These are phyloP conservation scores for Botryotinia calthae DNA, from an alignment of 2,329 filamentous ascomycete genomes.

Conservation along the genomic window DNA sequence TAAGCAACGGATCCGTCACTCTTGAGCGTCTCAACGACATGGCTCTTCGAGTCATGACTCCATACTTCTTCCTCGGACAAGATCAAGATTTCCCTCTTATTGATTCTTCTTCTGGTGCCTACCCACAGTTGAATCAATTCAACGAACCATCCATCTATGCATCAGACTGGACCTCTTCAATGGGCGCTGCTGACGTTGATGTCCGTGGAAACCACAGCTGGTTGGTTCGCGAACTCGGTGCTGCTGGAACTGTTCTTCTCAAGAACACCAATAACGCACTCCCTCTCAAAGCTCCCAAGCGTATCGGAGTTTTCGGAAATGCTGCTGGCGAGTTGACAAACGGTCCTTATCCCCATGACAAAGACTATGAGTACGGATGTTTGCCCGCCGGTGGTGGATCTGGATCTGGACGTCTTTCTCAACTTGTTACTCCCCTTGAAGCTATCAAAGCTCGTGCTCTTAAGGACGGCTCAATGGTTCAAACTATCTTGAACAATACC, in stretches of 20 bases:
- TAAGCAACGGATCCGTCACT: slow-evolving; percentile 48
- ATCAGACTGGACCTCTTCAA: slow-evolving; percentile 35
- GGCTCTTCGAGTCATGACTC: slow-evolving; percentile 49
- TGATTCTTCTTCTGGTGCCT: slow-evolving; percentile 30
- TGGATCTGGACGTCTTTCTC: slow-evolving; percentile 46
- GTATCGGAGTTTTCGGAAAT: slow-evolving; percentile 55
- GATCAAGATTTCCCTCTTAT: slow-evolving; percentile 42
- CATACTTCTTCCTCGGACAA: slow-evolving; percentile 57
- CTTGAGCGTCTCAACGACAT: slow-evolving; percentile 47
- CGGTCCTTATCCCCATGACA: slow-evolving; percentile 25
- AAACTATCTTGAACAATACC: slow-evolving; percentile 51
- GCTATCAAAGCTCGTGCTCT: slow-evolving; percentile 48
- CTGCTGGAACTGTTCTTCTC: slow-evolving; percentile 59
- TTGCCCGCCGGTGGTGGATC: slow-evolving; percentile 46
- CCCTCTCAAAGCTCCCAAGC: slow-evolving; percentile 54
- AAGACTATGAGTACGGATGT: slow-evolving; percentile 46
- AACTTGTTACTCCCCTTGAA: slow-evolving; percentile 52
- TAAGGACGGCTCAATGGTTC: slow-evolving; percentile 46
- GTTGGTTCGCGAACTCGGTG: slow-evolving; percentile 46
- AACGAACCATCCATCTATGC: slow-evolving; percentile 40
- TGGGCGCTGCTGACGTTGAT: slow-evolving; percentile 56
- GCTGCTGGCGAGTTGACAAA: slow-evolving; percentile 59
- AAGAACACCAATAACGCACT: slow-evolving; percentile 56
- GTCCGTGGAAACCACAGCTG: slow-evolving; percentile 54
- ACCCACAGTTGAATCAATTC: slow-evolving; percentile 1